Percentiles rank a stretch among this genome's conserved stretches.
phyloP scores from a whole-genome alignment of 768 basidiomycete genomes.

The Termitomyces sp. region DNA sequence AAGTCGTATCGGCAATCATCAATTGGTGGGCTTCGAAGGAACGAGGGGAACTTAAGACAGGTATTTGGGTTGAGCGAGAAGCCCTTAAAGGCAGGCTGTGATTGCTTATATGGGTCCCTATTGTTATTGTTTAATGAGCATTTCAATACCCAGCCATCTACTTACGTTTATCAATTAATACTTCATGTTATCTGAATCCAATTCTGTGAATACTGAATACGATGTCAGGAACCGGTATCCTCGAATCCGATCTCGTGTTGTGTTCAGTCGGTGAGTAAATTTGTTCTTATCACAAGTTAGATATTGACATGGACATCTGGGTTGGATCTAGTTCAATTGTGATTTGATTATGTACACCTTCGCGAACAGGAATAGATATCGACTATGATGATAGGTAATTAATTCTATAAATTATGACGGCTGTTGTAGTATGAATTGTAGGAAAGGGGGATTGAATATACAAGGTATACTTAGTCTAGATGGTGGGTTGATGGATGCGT shows the following conservation, averaged over 20 bases:
- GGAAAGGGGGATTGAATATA: neutral
- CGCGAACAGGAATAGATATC: neutral
- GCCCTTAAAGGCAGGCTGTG: conserved; percentile 49
- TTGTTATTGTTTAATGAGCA: too few species aligned
- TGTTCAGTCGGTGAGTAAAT: too few species aligned
- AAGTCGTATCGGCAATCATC: conserved; percentile 63
- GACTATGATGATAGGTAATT: neutral
- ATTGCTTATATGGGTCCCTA: too few species aligned
- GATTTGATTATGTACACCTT: neutral
- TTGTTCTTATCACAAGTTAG: too few species aligned
- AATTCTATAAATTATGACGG: neutral
- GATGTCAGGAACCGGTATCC: too few species aligned
- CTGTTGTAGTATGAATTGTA: neutral
- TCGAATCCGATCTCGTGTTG: too few species aligned
- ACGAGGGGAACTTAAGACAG: conserved; percentile 49
- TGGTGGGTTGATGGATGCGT: neutral
- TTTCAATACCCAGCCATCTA: too few species aligned
- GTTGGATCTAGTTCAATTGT: neutral
- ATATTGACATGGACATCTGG: too few species aligned
- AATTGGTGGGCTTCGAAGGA: conserved; percentile 59
- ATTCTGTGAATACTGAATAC: too few species aligned
- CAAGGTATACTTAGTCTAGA: neutral
- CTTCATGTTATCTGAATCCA: too few species aligned
- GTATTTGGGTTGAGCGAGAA: conserved; percentile 51
- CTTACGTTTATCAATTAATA: too few species aligned